Base-by-base conservation (phyloP, 768 basidiomycete species). In the Mycena leptocephala region DNA sequence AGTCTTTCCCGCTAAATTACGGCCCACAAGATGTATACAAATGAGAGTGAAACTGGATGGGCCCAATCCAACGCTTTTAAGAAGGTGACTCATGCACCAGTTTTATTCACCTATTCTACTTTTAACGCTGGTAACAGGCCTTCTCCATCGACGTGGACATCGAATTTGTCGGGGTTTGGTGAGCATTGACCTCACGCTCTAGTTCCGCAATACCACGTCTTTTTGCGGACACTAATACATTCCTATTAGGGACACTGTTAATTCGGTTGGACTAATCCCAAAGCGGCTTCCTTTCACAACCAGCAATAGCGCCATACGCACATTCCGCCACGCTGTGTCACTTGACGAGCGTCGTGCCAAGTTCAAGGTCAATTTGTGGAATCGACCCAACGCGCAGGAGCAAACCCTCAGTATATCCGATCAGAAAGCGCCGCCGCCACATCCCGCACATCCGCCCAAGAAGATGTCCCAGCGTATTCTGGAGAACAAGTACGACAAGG, bases 141-240 rank as follows among this genome's bases (percentile, higher is more conserved):
- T 90, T 90, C 72, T 89, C 87, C 4, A 84, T 85, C 33, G 83
- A 85, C 43, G 84, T 89, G 1, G 76, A 81, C 28, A 86, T 91
- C 8, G 88, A 91, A 41, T 92, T 92, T 58, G 82, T 92, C 30
- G 91, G 91, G 1, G 87, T 89, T 14, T 91, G 89, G 90, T 90
- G 70, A 43, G 83, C 79, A 28, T 6, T 11, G 3, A 35, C 43
- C 58, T 8, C 70, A 56, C 63, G 62, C 71, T 58, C 53, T 72
- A 64, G 2, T 22, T 33, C n/a, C 22, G 46, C 20, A 2, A 28
- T 41, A 33, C 13, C 9, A n/a, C 13, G 33, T 24, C 28, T 22
- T 75, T 28, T 80, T 32, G 61, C 39, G 46, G 24, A 55, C 13
- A 32, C 39, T 51, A 64, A 51, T 35, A n/a, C 22, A 0, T 67